These are phyloP conservation scores for Pelargonium cotyledonis DNA, from an alignment of 441 rosid species.

Conservation along the genomic window DNA sequence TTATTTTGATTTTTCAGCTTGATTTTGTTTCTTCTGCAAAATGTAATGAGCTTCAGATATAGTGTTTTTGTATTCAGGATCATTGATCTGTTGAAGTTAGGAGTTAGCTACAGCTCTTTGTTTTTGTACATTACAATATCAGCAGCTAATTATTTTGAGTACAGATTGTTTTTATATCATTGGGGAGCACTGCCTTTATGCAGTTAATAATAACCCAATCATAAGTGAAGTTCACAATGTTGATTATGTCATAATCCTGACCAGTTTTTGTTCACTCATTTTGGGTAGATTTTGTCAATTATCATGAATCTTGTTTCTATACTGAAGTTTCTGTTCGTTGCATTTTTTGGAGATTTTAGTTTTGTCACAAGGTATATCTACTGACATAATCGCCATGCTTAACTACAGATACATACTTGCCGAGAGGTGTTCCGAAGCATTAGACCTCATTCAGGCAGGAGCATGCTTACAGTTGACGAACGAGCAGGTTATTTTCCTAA, in stretches of 20 bases:
- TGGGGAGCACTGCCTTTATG: too few species aligned
- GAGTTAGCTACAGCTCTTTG: too few species aligned
- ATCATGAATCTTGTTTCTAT: background rate
- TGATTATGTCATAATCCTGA: too few species aligned
- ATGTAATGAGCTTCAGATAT: too few species aligned
- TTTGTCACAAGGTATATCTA: background rate
- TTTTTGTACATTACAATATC: too few species aligned
- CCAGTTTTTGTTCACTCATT: background rate
- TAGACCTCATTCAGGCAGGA: slow-evolving; percentile 73
- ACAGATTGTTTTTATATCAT: too few species aligned
- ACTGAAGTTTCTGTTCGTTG: background rate
- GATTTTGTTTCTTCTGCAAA: too few species aligned
- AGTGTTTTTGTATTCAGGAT: too few species aligned
- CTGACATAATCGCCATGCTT: slow-evolving; percentile 10
- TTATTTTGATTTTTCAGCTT: background rate
- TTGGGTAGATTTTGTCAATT: background rate
- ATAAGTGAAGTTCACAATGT: too few species aligned
- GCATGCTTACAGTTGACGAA: slow-evolving; percentile 70
- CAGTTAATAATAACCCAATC: too few species aligned
- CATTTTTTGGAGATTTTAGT: background rate
- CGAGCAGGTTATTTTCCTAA: slow-evolving; percentile 49
- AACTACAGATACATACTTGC: slow-evolving; percentile 59
- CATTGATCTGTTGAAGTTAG: too few species aligned
- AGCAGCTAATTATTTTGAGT: too few species aligned
- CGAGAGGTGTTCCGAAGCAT: slow-evolving; percentile 76